Percentiles rank a stretch among this genome's conserved stretches.
Evolutionary conservation across 306 rosid genomes (phyloP).

Genomic region (Lathyrus tuberosus): DNA sequence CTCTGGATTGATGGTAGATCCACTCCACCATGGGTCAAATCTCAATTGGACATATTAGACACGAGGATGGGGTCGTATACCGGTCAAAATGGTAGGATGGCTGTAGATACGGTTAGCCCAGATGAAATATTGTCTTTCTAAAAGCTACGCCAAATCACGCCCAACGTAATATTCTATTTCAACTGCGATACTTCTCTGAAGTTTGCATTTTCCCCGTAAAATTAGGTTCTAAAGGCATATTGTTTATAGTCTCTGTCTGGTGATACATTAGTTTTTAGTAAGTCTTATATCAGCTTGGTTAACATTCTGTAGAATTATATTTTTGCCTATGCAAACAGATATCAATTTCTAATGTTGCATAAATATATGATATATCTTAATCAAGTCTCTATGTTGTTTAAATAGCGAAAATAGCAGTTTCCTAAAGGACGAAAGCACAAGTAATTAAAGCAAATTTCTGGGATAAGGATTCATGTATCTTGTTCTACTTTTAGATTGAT

Average conservation of each 20-base stretch:
- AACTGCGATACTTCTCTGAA: slow-evolving; percentile 34
- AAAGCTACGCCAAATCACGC: slow-evolving; percentile 26
- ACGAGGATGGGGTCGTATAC: slow-evolving; percentile 56
- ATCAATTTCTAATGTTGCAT: neutral
- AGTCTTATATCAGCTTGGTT: slow-evolving; percentile 5
- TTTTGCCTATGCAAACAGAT: slow-evolving; percentile 17
- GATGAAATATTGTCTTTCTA: slow-evolving; percentile 56
- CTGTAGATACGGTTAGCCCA: slow-evolving; percentile 44
- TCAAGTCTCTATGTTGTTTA: slow-evolving; percentile 29
- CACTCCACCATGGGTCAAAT: slow-evolving; percentile 86
- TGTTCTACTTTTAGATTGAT: slow-evolving; percentile 19
- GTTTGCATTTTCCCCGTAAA: too few species aligned
- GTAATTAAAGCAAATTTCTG: slow-evolving; percentile 14
- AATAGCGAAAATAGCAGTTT: slow-evolving; percentile 22
- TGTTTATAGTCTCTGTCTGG: slow-evolving; percentile 10
- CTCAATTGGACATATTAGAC: slow-evolving; percentile 82
- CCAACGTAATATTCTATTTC: slow-evolving; percentile 10
- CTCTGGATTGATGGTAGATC: slow-evolving; percentile 82
- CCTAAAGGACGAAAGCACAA: slow-evolving; percentile 10
- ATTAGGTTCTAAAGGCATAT: too few species aligned
- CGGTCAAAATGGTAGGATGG: slow-evolving; percentile 53
- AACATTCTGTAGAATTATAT: slow-evolving; percentile 1
- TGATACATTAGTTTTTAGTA: neutral
- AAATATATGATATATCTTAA: slow-evolving; percentile 5
- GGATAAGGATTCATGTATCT: slow-evolving; percentile 39